Evolutionary conservation across 768 basidiomycete genomes (phyloP).

Genomic region (Xerocomellus chrysenteron): DNA sequence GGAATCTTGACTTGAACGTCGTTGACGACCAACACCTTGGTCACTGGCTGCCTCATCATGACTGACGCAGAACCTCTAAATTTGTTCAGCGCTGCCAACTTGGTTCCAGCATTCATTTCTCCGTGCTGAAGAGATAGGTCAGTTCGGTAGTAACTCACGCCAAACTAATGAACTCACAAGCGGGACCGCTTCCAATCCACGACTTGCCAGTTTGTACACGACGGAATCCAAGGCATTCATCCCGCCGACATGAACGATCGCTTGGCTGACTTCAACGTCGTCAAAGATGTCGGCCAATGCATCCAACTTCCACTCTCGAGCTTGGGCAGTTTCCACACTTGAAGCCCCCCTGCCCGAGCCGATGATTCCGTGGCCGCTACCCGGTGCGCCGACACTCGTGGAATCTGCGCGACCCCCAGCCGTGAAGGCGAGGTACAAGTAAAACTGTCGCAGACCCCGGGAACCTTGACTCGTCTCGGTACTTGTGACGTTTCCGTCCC

Average conservation of each 20-base stretch:
- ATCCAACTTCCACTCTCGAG: conserved; percentile 93
- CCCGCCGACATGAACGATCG: conserved; percentile 86
- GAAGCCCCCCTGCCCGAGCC: conserved; percentile 86
- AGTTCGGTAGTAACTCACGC: conserved; percentile 1
- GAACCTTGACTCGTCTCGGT: conserved; percentile 70
- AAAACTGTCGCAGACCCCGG: conserved; percentile 90
- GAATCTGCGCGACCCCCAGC: conserved; percentile 74
- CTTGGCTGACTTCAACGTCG: conserved; percentile 77
- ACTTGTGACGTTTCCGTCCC: conserved; percentile 79
- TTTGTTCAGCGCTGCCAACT: conserved; percentile 80
- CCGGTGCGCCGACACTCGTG: conserved; percentile 37
- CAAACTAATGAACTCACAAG: conserved; percentile 55
- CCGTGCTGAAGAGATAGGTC: conserved; percentile 57
- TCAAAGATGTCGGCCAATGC: conserved; percentile 89
- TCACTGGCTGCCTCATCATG: conserved; percentile 61
- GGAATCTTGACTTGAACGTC: conserved; percentile 91
- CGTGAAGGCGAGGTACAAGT: conserved; percentile 93
- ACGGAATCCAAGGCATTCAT: conserved; percentile 86
- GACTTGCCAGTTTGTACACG: conserved; percentile 83
- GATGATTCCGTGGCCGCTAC: conserved; percentile 81
- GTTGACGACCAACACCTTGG: conserved; percentile 86
- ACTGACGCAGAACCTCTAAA: conserved; percentile 60
- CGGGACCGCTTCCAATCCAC: conserved; percentile 85
- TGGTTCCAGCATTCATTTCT: conserved; percentile 87
- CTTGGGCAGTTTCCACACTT: conserved; percentile 80